Percentiles rank a stretch among this genome's conserved stretches.
Evolutionary conservation across 495 filamentous ascomycete genomes (phyloP).

Genomic region (Durotheca rogersii): DNA sequence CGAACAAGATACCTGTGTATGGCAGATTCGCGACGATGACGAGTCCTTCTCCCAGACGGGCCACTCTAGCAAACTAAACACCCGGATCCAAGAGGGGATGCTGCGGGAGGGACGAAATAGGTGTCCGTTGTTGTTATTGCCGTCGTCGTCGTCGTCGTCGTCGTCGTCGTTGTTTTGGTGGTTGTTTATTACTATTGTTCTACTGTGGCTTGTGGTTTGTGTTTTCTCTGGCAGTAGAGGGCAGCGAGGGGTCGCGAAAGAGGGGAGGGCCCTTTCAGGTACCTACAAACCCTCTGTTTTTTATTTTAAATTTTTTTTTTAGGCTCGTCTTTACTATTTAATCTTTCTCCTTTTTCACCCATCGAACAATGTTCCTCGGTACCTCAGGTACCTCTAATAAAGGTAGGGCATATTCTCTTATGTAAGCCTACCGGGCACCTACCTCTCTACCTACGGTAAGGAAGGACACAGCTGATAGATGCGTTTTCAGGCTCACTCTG

Average conservation of each 20-base stretch:
- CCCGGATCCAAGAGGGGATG: not conserved
- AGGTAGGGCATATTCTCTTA: too few relatives aligned
- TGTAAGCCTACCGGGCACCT: too few relatives aligned
- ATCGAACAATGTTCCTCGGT: too few relatives aligned
- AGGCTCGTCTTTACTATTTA: too few relatives aligned
- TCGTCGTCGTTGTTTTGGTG: too few relatives aligned
- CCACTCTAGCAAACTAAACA: not conserved
- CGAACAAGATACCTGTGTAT: not conserved
- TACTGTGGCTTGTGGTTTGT: not conserved
- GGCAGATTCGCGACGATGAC: not conserved
- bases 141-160: constrained; percentile 10
- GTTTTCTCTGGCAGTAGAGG: constrained; percentile 20
- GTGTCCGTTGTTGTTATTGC: not conserved
- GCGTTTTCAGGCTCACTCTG: too few relatives aligned
- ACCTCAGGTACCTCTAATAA: too few relatives aligned
- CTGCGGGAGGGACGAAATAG: not conserved
- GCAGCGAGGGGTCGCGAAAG: constrained; percentile 30
- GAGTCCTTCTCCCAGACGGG: not conserved
- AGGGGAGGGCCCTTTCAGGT: constrained; percentile 13
- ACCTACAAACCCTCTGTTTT: constrained; percentile 23
- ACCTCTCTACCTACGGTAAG: too few relatives aligned
- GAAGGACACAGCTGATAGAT: too few relatives aligned
- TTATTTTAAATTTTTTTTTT: constrained; percentile 12
- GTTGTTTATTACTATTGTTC: too few relatives aligned
- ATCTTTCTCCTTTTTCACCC: too few relatives aligned